Evolutionary conservation across 2,329 filamentous ascomycete species (phyloP), one percentile per base, ranked within the genome.

Genomic region (Ceratocystis ficicola): DNA sequence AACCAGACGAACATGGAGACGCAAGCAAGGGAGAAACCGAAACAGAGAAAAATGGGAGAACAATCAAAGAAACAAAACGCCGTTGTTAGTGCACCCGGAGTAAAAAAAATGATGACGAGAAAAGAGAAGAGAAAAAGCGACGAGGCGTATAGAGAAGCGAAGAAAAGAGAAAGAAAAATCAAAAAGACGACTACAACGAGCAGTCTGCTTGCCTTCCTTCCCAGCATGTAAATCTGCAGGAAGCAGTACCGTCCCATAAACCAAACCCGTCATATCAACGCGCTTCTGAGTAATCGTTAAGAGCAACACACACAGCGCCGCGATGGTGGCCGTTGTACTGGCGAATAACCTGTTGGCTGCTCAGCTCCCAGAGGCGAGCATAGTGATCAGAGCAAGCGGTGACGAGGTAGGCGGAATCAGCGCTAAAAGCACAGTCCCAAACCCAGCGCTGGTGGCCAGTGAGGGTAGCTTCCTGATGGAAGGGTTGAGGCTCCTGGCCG

Each of bases 251-350:
- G 6, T 36, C 15, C 20, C 41, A 44, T 30, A n/a, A 6, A 61
- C 30, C 20, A 2, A 62, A 20, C 61, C 7, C 22, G 20, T 59
- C 36, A 41, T 12, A 41, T 62, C 62, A 68, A n/a, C 66, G 48
- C 3, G 81, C 77, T 74, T 85, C 83, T 12, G 83, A 85, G 74
- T 90, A 90, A 73, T 96, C 92, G 74, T 96, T 96, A 69, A 96
- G 78, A 15, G 92, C 92, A 46, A 96, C 92, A 73, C 92, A 96
- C 0, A 96, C 90, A 3, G 91, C 90, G 55, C 92, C 92, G 44
- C 92, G 82, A 74, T 96, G 92, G 73, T 96, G 92, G 5, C 92
- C 92, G 73, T 95, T 96, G 74, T 96, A 96, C 78, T 96, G 92
- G 60, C 92, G 82, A 71, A 96, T 96, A 70, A 96, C 92, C 72